Conservation (phyloP, 805 yeast genomes). For the Tetrapisispora arboricola region DNA sequence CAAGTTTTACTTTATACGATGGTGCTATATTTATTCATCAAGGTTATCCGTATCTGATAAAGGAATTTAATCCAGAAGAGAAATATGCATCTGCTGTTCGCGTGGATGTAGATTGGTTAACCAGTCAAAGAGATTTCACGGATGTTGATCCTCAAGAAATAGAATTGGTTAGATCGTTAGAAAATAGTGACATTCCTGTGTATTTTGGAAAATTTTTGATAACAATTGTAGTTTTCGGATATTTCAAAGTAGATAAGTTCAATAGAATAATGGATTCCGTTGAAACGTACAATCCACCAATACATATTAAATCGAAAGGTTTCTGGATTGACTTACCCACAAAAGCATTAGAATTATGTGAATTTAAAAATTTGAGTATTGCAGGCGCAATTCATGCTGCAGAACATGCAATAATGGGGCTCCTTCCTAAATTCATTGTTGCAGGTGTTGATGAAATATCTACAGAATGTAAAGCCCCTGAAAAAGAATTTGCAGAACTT, state of each 20-base stretch:
- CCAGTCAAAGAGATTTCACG: constrained; percentile 83
- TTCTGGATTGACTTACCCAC: constrained; percentile 84
- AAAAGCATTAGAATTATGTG: constrained; percentile 48
- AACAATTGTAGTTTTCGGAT: constrained; percentile 81
- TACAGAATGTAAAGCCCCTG: constrained; percentile 97
- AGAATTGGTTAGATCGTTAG: constrained; percentile 49
- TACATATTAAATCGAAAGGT: constrained; percentile 59
- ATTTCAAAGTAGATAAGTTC: constrained; percentile 70
- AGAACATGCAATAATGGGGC: constrained; percentile 77
- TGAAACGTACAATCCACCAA: constrained; percentile 85
- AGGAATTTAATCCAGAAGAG: constrained; percentile 73
- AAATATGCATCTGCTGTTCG: constrained; percentile 75
- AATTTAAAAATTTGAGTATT: constrained; percentile 46
- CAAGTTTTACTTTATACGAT: constrained; percentile 79
- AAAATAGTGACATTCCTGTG: constrained; percentile 44
- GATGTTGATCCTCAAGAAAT: constrained; percentile 82
- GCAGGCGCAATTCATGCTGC: constrained; percentile 98
- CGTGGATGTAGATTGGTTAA: constrained; percentile 90
- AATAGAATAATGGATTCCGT: constrained; percentile 84
- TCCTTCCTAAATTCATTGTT: constrained; percentile 62
- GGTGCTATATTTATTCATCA: constrained; percentile 94
- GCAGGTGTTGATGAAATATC: constrained; percentile 69
- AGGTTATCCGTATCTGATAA: constrained; percentile 79
- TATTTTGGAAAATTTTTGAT: constrained; percentile 68
- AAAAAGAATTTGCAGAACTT: constrained; percentile 79